These are phyloP conservation scores for Ramicandelaber brevisporus DNA, from an alignment of 192 early-diverging fungal species.

Conservation along the genomic window DNA sequence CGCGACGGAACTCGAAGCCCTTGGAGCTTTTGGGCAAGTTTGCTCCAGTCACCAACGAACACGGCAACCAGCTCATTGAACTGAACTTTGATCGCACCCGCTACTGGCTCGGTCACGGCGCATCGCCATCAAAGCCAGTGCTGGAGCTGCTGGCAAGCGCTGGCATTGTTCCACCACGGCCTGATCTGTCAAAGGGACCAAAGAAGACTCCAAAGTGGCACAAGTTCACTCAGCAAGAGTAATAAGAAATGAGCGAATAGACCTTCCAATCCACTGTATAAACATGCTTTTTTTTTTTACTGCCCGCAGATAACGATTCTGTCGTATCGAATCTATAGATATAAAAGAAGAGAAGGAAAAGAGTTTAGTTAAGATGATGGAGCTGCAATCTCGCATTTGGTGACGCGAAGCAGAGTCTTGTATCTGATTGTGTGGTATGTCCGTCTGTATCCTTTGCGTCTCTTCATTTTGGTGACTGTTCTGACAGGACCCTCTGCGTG, in stretches of 20 bases:
- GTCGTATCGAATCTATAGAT: no score
- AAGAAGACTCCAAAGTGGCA: no score
- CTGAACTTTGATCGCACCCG: conserved; percentile 73
- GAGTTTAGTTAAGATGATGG: no score
- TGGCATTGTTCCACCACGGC: no score
- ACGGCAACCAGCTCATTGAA: conserved; percentile 62
- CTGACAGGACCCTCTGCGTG: conserved; percentile 54
- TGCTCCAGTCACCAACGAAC: conserved; percentile 40
- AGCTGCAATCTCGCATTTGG: no score
- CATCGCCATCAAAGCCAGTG: conserved; percentile 84
- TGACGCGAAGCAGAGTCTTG: conserved; percentile 47
- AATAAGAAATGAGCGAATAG: no score
- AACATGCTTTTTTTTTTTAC: no score
- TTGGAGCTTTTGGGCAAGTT: conserved; percentile 81
- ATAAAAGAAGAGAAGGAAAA: no score
- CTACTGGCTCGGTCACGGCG: conserved; percentile 92
- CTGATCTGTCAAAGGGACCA: no score
- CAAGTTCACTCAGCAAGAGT: no score
- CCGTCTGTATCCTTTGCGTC: conserved; percentile 46
- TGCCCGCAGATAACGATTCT: no score
- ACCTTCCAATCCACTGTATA: no score
- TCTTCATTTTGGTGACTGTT: conserved; percentile 53
- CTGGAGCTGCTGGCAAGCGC: conserved; percentile 52
- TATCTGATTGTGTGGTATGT: conserved; percentile 38
- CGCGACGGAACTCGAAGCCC: conserved; percentile 62